phyloP scores from a whole-genome alignment of 495 filamentous ascomycete genomes.

The Aspergillus affinis region DNA sequence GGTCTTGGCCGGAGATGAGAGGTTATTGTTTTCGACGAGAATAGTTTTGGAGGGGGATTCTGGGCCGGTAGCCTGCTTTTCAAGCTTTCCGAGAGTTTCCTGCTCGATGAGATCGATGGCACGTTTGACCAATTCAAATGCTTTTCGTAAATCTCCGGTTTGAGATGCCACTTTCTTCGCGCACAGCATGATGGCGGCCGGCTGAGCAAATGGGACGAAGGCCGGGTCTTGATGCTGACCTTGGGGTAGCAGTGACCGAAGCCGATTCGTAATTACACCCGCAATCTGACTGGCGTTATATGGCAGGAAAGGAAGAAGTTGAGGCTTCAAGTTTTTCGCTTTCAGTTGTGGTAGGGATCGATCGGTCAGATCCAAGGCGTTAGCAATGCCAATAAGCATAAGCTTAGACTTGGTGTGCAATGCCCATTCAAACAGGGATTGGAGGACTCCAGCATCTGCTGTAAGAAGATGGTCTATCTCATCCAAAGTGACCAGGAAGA shows the following conservation, averaged over 20 bases:
- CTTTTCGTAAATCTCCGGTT: constrained; percentile 91
- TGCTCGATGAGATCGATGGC: constrained; percentile 86
- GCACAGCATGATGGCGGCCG: constrained; percentile 87
- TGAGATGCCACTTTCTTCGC: constrained; percentile 92
- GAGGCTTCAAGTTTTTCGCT: constrained; percentile 84
- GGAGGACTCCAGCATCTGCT: constrained; percentile 80
- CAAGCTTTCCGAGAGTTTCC: constrained; percentile 60
- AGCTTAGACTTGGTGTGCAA: constrained; percentile 74
- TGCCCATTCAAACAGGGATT: constrained; percentile 92
- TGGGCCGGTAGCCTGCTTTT: constrained; percentile 31
- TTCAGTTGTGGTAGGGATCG: constrained; percentile 93
- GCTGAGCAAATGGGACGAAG: constrained; percentile 85
- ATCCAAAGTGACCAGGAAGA: constrained; percentile 82
- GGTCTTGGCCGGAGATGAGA: constrained; percentile 56
- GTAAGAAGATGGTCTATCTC: constrained; percentile 93
- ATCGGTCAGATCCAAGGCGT: constrained; percentile 93
- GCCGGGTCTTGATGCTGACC: constrained; percentile 49
- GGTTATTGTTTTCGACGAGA: constrained; percentile 67
- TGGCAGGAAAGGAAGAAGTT: constrained; percentile 86
- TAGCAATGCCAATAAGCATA: constrained; percentile 88
- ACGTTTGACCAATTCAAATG: constrained; percentile 88
- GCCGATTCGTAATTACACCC: constrained; percentile 77
- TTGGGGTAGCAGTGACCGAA: constrained; percentile 65
- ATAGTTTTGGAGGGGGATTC: constrained; percentile 55
- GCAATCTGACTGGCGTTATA: constrained; percentile 91